phyloP scores from a whole-genome alignment of 257 asterid species.

The Ajuga chamaepitys region DNA sequence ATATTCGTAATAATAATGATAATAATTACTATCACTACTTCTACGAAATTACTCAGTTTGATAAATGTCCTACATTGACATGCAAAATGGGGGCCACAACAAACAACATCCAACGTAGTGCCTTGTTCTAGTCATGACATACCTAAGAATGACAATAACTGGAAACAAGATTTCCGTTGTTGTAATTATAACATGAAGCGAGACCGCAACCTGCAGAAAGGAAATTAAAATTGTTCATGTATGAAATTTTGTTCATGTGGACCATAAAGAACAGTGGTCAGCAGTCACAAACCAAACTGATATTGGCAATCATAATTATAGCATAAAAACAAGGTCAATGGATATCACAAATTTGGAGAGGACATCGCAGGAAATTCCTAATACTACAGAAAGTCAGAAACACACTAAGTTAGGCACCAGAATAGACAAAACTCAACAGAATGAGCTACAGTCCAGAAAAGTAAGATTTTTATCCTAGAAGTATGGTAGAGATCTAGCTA shows the following conservation, averaged over 20 bases:
- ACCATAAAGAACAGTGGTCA: slow-evolving; percentile 3
- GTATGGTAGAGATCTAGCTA: not conserved
- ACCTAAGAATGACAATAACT: slow-evolving; percentile 85
- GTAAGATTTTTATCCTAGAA: not conserved
- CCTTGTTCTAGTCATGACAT: slow-evolving; percentile 19
- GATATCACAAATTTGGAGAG: not conserved
- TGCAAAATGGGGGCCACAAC: not conserved
- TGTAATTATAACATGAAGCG: slow-evolving; percentile 60
- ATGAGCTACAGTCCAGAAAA: not conserved
- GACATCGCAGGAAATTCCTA: not conserved
- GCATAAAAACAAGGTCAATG: not conserved
- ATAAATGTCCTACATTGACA: not conserved
- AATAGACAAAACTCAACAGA: not conserved
- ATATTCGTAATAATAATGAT: not conserved
- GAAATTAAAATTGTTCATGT: not conserved
- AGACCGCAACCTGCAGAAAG: slow-evolving; percentile 59
- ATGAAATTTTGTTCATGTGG: not conserved
- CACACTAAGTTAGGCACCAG: not conserved
- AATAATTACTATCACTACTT: too few relatives aligned
- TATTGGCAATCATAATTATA: not conserved
- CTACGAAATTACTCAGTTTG: not conserved
- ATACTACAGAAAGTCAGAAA: not conserved
- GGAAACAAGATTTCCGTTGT: slow-evolving; percentile 74
- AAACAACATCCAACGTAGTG: not conserved
- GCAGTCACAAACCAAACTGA: slow-evolving; percentile 1